Evolutionary conservation across 192 early-diverging fungal genomes (phyloP).

Genomic region (Allomyces macrogynus): DNA sequence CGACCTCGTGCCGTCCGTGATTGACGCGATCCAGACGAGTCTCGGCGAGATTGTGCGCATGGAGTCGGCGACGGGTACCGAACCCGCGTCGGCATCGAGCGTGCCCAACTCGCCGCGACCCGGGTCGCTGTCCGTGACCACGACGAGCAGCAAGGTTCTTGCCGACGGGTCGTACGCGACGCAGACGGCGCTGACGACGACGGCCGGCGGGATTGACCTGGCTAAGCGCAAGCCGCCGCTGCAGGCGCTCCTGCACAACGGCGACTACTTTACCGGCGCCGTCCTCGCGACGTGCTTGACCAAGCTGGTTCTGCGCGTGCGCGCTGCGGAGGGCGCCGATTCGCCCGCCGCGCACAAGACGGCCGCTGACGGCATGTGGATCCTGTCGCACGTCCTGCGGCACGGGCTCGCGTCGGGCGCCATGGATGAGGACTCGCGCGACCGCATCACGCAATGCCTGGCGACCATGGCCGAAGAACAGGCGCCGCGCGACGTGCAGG

Average conservation of each 20-base stretch:
- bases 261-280: conserved; percentile 81
- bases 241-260: conserved; percentile 59
- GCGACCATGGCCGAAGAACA: not conserved
- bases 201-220: conserved; percentile 17
- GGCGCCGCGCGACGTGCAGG: not conserved
- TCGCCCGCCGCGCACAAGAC: conserved; percentile 4
- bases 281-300: conserved; percentile 76
- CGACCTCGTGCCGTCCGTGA: not conserved
- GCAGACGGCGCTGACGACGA: conserved; percentile 62
- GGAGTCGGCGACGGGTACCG: not conserved
- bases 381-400: conserved; percentile 87
- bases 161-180: conserved; percentile 97
- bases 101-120: not conserved
- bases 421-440: conserved; percentile 93
- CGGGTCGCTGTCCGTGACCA: not conserved
- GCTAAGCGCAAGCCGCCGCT: conserved; percentile 25
- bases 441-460: conserved; percentile 75
- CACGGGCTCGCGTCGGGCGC: conserved; percentile 54
- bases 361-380: conserved; percentile 89
- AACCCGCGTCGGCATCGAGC: not conserved
- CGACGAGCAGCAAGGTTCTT: conserved; percentile 21
- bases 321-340: conserved; percentile 5
- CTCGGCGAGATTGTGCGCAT: not conserved
- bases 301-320: conserved; percentile 71
- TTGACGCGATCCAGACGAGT: not conserved